A percentile compares a stretch with the other conserved stretches of the same genome.
phyloP scores from a whole-genome alignment of 371 early-diverging fungal species.

The Ordospora pajunii region DNA sequence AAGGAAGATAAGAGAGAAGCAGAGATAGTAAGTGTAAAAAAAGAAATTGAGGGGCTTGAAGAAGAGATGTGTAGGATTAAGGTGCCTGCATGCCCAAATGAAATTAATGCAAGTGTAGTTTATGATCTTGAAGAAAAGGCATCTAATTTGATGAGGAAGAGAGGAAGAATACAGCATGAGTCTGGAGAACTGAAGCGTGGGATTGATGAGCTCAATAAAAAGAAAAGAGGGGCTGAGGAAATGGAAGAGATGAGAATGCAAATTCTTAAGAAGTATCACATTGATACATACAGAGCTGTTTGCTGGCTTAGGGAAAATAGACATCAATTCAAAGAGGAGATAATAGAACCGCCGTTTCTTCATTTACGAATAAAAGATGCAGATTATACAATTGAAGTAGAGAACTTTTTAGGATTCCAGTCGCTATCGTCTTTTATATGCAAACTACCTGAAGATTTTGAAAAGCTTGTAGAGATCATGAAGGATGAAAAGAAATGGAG shows the following conservation, averaged over 20 bases:
- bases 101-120: neutral
- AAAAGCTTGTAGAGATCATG: constrained; percentile 43
- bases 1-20: constrained; percentile 6
- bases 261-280: constrained; percentile 50
- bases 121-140: constrained; percentile 35
- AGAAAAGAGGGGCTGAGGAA: constrained; percentile 37
- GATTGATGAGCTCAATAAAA: constrained; percentile 39
- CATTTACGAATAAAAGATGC: constrained; percentile 47
- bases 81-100: neutral
- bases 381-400: constrained; percentile 52
- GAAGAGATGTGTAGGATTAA: constrained; percentile 9
- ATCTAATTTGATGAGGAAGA: constrained; percentile 22
- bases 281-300: constrained; percentile 60
- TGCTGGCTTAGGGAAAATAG: constrained; percentile 52
- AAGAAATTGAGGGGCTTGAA: constrained; percentile 38
- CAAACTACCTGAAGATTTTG: constrained; percentile 51
- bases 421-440: constrained; percentile 60
- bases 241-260: constrained; percentile 45
- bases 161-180: constrained; percentile 35
- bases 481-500: constrained; percentile 57
- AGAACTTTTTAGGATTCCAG: constrained; percentile 55
- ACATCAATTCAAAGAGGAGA: constrained; percentile 49
- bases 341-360: constrained; percentile 59
- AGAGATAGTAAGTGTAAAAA: constrained; percentile 1
- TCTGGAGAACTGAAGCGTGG: constrained; percentile 30